Conservation (phyloP, 345 rosid genomes). For the Syzygium jambos region DNA sequence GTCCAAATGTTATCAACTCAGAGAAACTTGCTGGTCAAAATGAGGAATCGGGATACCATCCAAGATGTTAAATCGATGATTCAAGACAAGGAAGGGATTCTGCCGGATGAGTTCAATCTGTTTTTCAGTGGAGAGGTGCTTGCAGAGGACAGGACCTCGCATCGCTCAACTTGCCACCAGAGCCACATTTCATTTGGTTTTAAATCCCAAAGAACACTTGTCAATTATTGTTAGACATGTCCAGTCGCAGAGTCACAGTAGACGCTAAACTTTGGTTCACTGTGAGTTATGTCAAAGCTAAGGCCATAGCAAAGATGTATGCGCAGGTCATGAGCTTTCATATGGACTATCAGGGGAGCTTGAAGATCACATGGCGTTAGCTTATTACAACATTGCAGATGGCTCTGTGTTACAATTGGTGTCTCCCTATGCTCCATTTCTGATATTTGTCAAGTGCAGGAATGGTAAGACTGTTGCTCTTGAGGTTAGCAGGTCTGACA, state of each 20-base stretch:
- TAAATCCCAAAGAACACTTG: background rate
- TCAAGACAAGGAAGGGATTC: too few species aligned
- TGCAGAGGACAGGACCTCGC: background rate
- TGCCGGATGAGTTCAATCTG: background rate
- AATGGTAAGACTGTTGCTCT: background rate
- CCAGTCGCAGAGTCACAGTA: background rate
- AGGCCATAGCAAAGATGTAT: background rate
- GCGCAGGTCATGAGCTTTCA: background rate
- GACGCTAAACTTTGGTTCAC: background rate
- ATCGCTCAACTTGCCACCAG: background rate
- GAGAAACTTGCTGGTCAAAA: background rate
- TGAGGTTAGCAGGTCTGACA: background rate
- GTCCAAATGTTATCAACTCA: background rate
- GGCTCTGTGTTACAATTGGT: background rate
- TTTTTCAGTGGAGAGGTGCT: background rate
- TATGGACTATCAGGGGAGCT: background rate
- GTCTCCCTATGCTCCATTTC: background rate
- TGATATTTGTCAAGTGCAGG: background rate
- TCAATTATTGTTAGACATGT: too few species aligned
- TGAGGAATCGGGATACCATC: too few species aligned
- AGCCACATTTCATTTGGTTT: background rate
- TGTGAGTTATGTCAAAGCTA: background rate
- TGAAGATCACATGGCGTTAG: background rate
- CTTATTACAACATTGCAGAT: accelerated
- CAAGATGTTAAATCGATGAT: too few species aligned